Percentiles rank a stretch among this genome's conserved stretches.
Evolutionary conservation across 2,329 filamentous ascomycete genomes (phyloP).

Genomic region (Stagonosporopsis cucurbitacearum): DNA sequence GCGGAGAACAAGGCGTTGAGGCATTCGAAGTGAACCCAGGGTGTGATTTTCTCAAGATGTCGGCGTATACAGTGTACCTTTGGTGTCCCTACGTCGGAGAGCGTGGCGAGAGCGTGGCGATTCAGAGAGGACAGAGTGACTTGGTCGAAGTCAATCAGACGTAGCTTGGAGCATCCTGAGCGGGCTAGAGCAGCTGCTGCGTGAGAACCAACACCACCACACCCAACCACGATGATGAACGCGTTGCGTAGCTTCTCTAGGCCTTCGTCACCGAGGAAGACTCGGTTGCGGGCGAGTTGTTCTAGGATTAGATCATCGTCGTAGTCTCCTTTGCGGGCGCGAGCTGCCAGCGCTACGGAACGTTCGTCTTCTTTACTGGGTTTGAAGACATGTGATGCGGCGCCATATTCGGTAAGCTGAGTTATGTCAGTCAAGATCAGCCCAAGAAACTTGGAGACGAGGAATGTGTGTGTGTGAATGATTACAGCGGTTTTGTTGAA

Average conservation of each 20-base stretch:
- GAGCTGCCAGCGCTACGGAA: constrained; percentile 63
- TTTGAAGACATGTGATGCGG: constrained; percentile 53
- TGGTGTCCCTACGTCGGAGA: constrained; percentile 89
- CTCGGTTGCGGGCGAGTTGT: constrained; percentile 89
- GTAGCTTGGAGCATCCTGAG: constrained; percentile 85
- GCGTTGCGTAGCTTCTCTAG: constrained; percentile 78
- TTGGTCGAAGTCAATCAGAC: constrained; percentile 96
- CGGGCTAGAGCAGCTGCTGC: constrained; percentile 84
- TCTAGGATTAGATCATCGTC: constrained; percentile 85
- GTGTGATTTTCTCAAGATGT: constrained; percentile 82
- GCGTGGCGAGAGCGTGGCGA: constrained; percentile 91
- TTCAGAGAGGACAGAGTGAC: constrained; percentile 94
- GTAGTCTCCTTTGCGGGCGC: constrained; percentile 68
- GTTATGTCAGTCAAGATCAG: constrained; percentile 44
- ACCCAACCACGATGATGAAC: constrained; percentile 89
- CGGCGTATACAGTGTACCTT: constrained; percentile 87
- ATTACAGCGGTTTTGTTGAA: not conserved
- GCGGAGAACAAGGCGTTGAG: constrained; percentile 82
- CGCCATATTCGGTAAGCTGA: constrained; percentile 68
- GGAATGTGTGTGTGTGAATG: not conserved
- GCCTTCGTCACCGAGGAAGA: constrained; percentile 85
- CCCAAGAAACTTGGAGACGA: not conserved
- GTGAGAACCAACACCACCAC: constrained; percentile 94
- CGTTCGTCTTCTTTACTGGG: constrained; percentile 63
- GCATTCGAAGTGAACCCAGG: constrained; percentile 91